These are phyloP conservation scores for Cylindrotheca closterium DNA, from an alignment of 108 stramenopile species.

Conservation along the genomic window DNA sequence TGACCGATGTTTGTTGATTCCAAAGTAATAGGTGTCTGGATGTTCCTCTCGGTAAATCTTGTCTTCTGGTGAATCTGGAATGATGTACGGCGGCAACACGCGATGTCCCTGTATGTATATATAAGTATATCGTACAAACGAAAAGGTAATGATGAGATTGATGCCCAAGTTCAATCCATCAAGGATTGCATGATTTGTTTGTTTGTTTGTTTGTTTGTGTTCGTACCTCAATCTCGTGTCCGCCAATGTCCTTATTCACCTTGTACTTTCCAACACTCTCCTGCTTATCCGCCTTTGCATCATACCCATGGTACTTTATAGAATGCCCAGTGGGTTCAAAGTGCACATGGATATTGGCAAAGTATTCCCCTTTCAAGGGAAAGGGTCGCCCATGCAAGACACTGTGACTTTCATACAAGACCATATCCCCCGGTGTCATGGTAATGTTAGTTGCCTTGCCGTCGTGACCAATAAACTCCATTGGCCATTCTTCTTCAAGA, in stretches of 20 bases:
- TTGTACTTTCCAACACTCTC: neutral
- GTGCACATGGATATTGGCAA: slow-evolving; percentile 49
- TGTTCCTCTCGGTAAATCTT: slow-evolving; percentile 45
- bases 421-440: slow-evolving; percentile 58
- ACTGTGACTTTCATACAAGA: slow-evolving; percentile 49
- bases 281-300: neutral
- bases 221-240: slow-evolving; percentile 2
- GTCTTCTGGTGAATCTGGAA: slow-evolving; percentile 42
- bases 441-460: slow-evolving; percentile 54
- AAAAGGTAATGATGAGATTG: too few species aligned
- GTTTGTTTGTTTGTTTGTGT: neutral
- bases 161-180: too few species aligned
- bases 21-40: slow-evolving; percentile 13
- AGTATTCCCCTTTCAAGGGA: slow-evolving; percentile 47
- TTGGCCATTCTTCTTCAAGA: slow-evolving; percentile 55
- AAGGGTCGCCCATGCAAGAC: slow-evolving; percentile 53
- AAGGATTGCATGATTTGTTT: too few species aligned
- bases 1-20: neutral
- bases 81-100: slow-evolving; percentile 17
- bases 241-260: neutral
- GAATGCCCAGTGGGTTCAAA: slow-evolving; percentile 5
- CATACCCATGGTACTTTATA: neutral
- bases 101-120: slow-evolving; percentile 1
- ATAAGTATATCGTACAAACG: too few species aligned
- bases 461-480: slow-evolving; percentile 84